These are phyloP conservation scores for Hortaea werneckii DNA, from an alignment of 2,329 filamentous ascomycete genomes.

Conservation along the genomic window DNA sequence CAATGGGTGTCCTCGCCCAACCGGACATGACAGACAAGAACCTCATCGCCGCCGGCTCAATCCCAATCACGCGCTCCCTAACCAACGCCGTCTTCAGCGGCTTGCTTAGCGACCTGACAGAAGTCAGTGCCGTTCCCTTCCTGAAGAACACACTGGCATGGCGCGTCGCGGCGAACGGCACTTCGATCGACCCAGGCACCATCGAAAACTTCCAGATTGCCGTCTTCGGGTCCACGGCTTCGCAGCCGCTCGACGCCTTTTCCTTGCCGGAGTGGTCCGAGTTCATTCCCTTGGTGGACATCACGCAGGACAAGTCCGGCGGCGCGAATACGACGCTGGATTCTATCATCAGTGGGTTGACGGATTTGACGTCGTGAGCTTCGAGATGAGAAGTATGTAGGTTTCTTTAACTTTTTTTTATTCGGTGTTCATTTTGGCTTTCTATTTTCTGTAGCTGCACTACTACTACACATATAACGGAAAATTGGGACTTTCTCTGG, in stretches of 20 bases:
- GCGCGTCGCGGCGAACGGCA: constrained; percentile 22
- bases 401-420: too few relatives aligned
- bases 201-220: constrained; percentile 30
- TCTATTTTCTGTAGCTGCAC: too few relatives aligned
- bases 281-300: constrained; percentile 14
- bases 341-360: not conserved
- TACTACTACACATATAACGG: too few relatives aligned
- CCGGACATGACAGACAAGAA: constrained; percentile 12
- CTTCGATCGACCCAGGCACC: constrained; percentile 21
- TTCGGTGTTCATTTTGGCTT: too few relatives aligned
- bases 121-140: constrained; percentile 20
- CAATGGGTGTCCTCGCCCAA: constrained; percentile 39
- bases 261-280: constrained; percentile 15
- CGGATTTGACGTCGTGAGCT: too few relatives aligned
- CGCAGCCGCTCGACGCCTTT: constrained; percentile 4
- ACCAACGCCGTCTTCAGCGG: constrained; percentile 22
- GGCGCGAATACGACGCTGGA: constrained; percentile 8
- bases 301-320: constrained; percentile 19
- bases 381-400: too few relatives aligned
- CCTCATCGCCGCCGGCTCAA: constrained; percentile 28
- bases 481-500: too few relatives aligned
- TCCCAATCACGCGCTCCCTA: constrained; percentile 37
- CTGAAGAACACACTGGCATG: constrained; percentile 25
- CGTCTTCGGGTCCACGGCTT: constrained; percentile 29
- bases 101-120: constrained; percentile 21